Evolutionary conservation across 768 basidiomycete species (phyloP).

Genomic region (Lactarius evosmus): DNA sequence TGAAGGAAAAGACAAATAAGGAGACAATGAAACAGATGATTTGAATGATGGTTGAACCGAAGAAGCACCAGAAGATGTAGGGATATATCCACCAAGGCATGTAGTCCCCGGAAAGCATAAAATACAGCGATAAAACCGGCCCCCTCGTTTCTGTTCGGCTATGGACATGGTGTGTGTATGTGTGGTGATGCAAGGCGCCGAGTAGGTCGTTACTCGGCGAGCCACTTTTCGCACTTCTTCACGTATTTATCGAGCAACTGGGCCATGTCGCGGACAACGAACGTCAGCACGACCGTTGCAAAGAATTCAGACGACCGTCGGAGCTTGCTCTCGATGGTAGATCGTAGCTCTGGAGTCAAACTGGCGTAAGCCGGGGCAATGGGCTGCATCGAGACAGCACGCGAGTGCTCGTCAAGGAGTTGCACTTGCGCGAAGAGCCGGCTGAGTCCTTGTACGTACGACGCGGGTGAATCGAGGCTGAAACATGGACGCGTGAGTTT

Average conservation of each 20-base stretch:
- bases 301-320: conserved; percentile 89
- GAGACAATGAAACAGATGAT: conserved; percentile 15
- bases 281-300: conserved; percentile 80
- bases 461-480: conserved; percentile 85
- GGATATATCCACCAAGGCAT: conserved; percentile 30
- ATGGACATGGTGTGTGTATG: conserved; percentile 8
- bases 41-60: conserved; percentile 34
- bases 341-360: conserved; percentile 61
- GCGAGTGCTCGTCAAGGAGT: conserved; percentile 83
- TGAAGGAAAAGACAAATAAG: conserved; percentile 12
- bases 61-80: conserved; percentile 29
- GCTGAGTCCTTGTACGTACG: conserved; percentile 74
- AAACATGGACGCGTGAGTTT: conserved; percentile 7
- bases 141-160: conserved; percentile 15
- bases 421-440: conserved; percentile 72
- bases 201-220: conserved; percentile 57
- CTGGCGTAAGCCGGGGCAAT: conserved; percentile 69
- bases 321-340: conserved; percentile 67
- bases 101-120: conserved; percentile 35
- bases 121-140: conserved; percentile 30
- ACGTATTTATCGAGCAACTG: conserved; percentile 89
- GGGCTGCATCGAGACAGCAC: conserved; percentile 63
- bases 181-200: conserved; percentile 8
- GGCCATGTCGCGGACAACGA: conserved; percentile 85
- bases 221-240: conserved; percentile 91